phyloP scores from a whole-genome alignment of 1,139 yeast species.

The Candida anutae region DNA sequence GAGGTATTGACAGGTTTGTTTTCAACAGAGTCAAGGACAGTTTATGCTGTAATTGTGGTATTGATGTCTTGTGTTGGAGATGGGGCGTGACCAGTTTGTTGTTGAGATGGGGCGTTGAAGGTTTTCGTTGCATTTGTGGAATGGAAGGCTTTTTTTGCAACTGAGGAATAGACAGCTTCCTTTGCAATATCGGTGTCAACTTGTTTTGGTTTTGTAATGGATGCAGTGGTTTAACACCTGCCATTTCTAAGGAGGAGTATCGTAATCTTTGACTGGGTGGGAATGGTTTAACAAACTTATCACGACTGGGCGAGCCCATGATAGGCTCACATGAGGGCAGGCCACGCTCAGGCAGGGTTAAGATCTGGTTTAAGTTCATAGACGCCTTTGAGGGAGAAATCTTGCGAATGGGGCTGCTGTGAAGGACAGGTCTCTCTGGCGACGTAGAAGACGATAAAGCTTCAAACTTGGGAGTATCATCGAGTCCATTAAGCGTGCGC shows the following conservation, averaged over 20 bases:
- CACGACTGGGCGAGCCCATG: conserved; percentile 1
- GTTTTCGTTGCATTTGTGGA: conserved; percentile 6
- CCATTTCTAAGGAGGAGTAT: conserved; percentile 25
- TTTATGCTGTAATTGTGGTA: conserved; percentile 12
- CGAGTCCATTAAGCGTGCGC: conserved; percentile 19
- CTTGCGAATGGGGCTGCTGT: conserved; percentile 14
- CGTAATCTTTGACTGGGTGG: conserved; percentile 20
- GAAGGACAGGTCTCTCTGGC: conserved; percentile 1
- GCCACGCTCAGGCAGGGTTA: conserved; percentile 8
- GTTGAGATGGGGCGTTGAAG: conserved; percentile 8
- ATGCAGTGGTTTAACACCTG: conserved; percentile 20
- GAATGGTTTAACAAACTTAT: conserved; percentile 17
- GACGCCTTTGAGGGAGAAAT: conserved; percentile 37
- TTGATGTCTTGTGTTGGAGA: conserved; percentile 11
- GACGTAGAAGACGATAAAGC: neutral
- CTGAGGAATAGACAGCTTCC: conserved; percentile 11
- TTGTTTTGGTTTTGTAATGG: conserved; percentile 1
- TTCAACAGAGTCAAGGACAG: conserved; percentile 11
- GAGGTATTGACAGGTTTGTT: conserved; percentile 11
- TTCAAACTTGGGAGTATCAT: conserved; percentile 12
- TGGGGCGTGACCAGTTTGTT: conserved; percentile 11
- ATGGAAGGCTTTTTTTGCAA: conserved; percentile 10
- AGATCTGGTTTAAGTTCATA: conserved; percentile 28
- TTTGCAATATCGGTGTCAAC: conserved; percentile 7
- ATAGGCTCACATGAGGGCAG: conserved; percentile 4